These are phyloP conservation scores for Thielaviopsis euricoi DNA, from an alignment of 2,329 filamentous ascomycete genomes.

Conservation along the genomic window DNA sequence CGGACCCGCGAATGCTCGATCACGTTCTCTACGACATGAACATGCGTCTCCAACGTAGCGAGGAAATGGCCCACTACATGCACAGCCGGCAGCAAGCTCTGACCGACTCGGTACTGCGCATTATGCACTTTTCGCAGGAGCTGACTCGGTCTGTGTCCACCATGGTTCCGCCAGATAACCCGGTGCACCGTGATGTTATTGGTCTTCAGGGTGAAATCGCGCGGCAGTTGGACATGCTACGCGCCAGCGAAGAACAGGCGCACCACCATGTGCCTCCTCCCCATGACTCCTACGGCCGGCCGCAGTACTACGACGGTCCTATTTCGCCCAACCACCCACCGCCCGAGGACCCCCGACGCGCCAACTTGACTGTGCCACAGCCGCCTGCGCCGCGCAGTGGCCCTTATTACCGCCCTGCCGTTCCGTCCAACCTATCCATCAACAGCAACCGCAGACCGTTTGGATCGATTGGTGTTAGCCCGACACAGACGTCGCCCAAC, in stretches of 20 bases:
- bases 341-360: conserved; percentile 66
- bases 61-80: conserved; percentile 67
- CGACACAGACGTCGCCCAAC: conserved; percentile 56
- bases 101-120: conserved; percentile 59
- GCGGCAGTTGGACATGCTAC: conserved; percentile 40
- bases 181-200: conserved; percentile 60
- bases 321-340: conserved; percentile 77
- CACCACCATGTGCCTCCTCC: conserved; percentile 35
- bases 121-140: conserved; percentile 66
- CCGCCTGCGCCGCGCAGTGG: conserved; percentile 25
- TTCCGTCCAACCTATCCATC: conserved; percentile 66
- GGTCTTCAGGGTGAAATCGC: conserved; percentile 42
- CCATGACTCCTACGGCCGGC: conserved; percentile 46
- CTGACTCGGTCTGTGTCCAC: conserved; percentile 59
- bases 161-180: conserved; percentile 59
- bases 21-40: conserved; percentile 70
- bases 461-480: conserved; percentile 65
- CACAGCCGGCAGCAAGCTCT: conserved; percentile 67
- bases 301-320: conserved; percentile 58
- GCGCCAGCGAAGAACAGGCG: conserved; percentile 39
- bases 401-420: conserved; percentile 55
- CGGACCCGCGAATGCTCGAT: conserved; percentile 62
- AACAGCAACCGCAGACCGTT: conserved; percentile 57
- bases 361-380: conserved; percentile 46
- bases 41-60: conserved; percentile 58